Evolutionary conservation across 768 basidiomycete genomes (phyloP), one percentile per base, ranked within the genome.

Genomic region (Xanthoconium stramineum): DNA sequence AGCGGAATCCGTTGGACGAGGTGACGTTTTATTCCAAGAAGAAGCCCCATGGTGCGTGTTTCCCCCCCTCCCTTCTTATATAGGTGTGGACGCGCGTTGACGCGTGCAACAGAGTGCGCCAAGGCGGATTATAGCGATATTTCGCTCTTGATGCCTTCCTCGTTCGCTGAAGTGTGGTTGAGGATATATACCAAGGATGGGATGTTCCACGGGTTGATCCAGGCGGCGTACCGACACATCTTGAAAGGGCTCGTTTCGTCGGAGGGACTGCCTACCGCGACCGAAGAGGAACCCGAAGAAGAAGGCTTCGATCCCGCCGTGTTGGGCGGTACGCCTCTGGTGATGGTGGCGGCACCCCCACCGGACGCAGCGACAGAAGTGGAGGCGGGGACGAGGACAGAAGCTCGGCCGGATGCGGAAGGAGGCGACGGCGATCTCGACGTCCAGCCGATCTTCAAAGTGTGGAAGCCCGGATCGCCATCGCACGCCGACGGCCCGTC

Each of bases 21-120:
- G 81, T 91, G 51, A 82, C 78, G 65, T 94, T 92, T 64, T 92
- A 91, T 63, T 82, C 84, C 0, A 91, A 91, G 68, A 72, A 76
- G 14, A 75, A 79, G 17, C 82, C 81, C 0, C 69, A 84, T 54
- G 62, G 89, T 91, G 63, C 56, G 78, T 68, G 17, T 13, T n/a
- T 19, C n/a, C 28, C 5, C 10, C 8, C 10, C 12, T 10, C 14
- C 15, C 6, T 12, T n/a, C 11, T 30, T 28, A 17, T 8, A 13
- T 11, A 6, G 28, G 20, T 13, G 6, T 14, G 17, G 19, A 9
- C 8, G 3, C 9, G 38, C 19, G 43, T 36, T 61, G 47, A 60
- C 30, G n/a, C 8, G 43, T 7, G 19, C 3, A 6, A 5, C 19
- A 89, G 83, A 64, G 28, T 74, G 79, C 48, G 59, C 66, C 52